A percentile compares a stretch with the other conserved stretches of the same genome.
These are phyloP conservation scores for Fusarium sp. DNA, from an alignment of 2,329 filamentous ascomycete species.

Conservation along the genomic window DNA sequence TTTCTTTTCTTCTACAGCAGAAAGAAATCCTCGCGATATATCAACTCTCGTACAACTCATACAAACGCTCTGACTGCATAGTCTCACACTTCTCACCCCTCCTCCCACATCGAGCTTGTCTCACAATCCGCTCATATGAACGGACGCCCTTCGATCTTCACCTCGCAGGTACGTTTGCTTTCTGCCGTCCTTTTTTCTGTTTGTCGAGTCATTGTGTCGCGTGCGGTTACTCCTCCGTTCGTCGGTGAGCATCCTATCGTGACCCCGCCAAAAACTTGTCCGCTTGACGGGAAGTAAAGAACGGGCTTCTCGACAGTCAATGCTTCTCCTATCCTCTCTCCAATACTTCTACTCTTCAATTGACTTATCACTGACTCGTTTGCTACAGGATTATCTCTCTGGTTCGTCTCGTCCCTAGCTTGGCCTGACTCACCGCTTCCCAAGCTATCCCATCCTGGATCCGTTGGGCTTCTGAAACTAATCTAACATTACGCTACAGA, in stretches of 20 bases:
- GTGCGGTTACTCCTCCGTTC: constrained; percentile 12
- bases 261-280: constrained; percentile 26
- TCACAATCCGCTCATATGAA: constrained; percentile 80
- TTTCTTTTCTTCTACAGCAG: constrained; percentile 25
- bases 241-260: constrained; percentile 7
- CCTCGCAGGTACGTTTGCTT: constrained; percentile 77
- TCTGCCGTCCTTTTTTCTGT: background rate
- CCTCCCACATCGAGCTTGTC: constrained; percentile 47
- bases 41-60: background rate
- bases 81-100: constrained; percentile 22
- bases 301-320: background rate
- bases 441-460: constrained; percentile 11
- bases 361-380: constrained; percentile 57
- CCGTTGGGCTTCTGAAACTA: constrained; percentile 25
- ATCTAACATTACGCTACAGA: constrained; percentile 47
- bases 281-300: constrained; percentile 19
- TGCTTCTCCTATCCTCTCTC: constrained; percentile 5
- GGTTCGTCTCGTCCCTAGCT: constrained; percentile 61
- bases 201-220: constrained; percentile 7
- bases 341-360: constrained; percentile 30
- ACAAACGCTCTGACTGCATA: constrained; percentile 24
- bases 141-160: constrained; percentile 86
- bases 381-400: constrained; percentile 78
- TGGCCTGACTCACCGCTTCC: constrained; percentile 58
- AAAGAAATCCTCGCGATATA: constrained; percentile 35